Evolutionary conservation across 2,329 filamentous ascomycete genomes (phyloP), one percentile per base, ranked within the genome.

Genomic region (Xylariaceae sp.): DNA sequence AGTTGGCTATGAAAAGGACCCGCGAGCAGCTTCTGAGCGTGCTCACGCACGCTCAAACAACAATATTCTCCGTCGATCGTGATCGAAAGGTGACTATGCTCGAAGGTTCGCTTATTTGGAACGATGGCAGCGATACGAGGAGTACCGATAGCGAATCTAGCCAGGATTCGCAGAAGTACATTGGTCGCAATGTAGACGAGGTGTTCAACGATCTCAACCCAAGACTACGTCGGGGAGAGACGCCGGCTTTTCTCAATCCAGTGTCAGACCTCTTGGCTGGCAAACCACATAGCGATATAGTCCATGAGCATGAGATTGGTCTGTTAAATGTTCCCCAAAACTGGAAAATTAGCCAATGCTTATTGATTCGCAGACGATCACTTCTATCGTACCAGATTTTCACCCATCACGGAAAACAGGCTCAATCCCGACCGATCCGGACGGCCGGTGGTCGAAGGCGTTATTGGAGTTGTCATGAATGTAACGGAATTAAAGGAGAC

Each of bases 391-490:
- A 90, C 86, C 1, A 78, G 86, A 7, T 81, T 90, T 53, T 74
- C 89, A 9, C 86, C 87, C 1, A 75, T 89, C 33, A 67, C 81
- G 18, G 77, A 75, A 12, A 80, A 82, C 47, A 76, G 77, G 40
- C 71, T 77, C 1, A 71, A 73, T 30, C 80, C 80, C 12, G 71
- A 75, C 12, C 74, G 74, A 56, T 69, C 69, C 3, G 68, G 66
- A 12, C 73, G 79, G 12, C 67, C 71, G 3, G 77, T 72, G 44
- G 75, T 90, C 17, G 83, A 88, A 54, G 87, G 87, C 1, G 85
- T 88, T 2, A 88, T 90, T 49, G 87, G 86, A 2, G 81, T 90
- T n/a, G 85, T 86, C 41, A 87, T 90, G 78, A 87, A 91, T 60
- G 81, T 90, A 6, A 90, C 87, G 0, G 85, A 89, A 58, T 67